These are phyloP conservation scores for Rubroboletus satanas DNA, from an alignment of 768 basidiomycete genomes.

Conservation along the genomic window DNA sequence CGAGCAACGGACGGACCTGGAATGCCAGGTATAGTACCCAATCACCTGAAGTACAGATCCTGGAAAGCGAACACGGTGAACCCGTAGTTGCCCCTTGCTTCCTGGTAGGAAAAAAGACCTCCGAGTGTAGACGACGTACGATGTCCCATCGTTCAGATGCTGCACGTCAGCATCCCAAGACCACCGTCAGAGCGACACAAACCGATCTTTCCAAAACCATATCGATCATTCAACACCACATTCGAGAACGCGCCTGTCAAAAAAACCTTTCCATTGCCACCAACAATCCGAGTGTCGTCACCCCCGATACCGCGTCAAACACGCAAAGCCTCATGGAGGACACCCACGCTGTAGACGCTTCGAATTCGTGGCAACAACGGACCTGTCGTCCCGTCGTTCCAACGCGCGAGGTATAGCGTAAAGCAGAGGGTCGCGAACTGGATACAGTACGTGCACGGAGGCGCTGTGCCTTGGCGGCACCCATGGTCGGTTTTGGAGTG, in stretches of 20 bases:
- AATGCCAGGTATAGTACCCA: too few relatives aligned
- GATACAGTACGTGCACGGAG: conserved; percentile 21
- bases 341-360: conserved; percentile 33
- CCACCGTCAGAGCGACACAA: neutral
- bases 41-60: conserved; percentile 30
- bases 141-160: conserved; percentile 18
- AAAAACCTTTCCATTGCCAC: conserved; percentile 25
- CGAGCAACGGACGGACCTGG: too few relatives aligned
- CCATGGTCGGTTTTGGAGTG: neutral
- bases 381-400: conserved; percentile 39
- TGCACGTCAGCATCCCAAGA: neutral
- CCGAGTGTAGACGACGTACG: conserved; percentile 7
- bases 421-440: conserved; percentile 36
- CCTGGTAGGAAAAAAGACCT: neutral
- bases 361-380: conserved; percentile 39
- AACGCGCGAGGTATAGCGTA: conserved; percentile 34
- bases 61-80: neutral
- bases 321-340: neutral
- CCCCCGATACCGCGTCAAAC: neutral
- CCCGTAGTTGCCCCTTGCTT: neutral
- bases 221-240: conserved; percentile 25
- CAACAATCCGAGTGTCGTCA: neutral
- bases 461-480: conserved; percentile 10
- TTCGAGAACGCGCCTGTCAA: conserved; percentile 33
- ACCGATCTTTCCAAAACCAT: conserved; percentile 35